Evolutionary conservation across 176 grass and related monocot species (phyloP).

Genomic region (Echinochloa phyllopogon): DNA sequence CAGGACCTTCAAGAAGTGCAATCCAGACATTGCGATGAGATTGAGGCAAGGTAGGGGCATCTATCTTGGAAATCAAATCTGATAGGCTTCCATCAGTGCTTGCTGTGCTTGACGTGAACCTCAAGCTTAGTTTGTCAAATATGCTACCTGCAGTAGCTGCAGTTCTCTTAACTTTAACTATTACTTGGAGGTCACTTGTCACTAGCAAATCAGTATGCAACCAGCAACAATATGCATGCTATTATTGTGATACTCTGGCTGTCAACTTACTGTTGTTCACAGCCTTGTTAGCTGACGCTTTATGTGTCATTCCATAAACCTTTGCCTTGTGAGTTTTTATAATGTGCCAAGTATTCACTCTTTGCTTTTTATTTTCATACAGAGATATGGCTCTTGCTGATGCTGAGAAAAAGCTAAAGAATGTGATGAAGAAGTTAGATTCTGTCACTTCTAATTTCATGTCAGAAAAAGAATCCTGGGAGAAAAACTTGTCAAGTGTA

Average conservation of each 20-base stretch:
- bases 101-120: conserved; percentile 26
- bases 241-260: neutral
- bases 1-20: conserved; percentile 70
- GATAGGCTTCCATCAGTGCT: conserved; percentile 3
- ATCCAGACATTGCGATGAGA: conserved; percentile 69
- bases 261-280: conserved; percentile 7
- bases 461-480: conserved; percentile 88
- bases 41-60: conserved; percentile 66
- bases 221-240: neutral
- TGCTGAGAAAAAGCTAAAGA: conserved; percentile 70
- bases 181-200: neutral
- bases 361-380: conserved; percentile 38
- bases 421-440: conserved; percentile 74
- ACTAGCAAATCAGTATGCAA: conserved; percentile 2
- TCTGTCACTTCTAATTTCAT: conserved; percentile 63
- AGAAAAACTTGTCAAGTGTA: conserved; percentile 71
- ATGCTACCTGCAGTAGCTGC: conserved; percentile 1
- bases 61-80: conserved; percentile 14
- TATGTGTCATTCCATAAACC: conserved; percentile 20
- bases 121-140: neutral
- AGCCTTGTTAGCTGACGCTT: neutral
- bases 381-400: conserved; percentile 86
- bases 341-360: conserved; percentile 13
- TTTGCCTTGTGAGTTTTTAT: conserved; percentile 29
- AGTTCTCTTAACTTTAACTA: conserved; percentile 30